Evolutionary conservation across 2,329 filamentous ascomycete genomes (phyloP).

Genomic region (Aspergillus awamori): DNA sequence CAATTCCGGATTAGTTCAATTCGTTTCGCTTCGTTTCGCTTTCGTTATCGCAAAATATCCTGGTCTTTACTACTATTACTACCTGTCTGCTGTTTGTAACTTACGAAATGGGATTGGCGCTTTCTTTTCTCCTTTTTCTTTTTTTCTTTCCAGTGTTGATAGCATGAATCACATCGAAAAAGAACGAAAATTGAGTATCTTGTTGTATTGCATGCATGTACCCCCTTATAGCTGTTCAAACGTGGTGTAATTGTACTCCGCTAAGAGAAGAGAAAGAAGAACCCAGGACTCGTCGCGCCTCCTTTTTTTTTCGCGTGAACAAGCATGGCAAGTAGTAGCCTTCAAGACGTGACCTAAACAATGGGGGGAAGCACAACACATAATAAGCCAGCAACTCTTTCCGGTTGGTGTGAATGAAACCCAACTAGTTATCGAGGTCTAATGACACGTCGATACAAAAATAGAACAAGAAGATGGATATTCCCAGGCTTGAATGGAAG

Average conservation of each 20-base stretch:
- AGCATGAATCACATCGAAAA: no score
- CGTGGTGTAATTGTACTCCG: no score
- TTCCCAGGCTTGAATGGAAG: slow-evolving; percentile 14
- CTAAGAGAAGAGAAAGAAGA: no score
- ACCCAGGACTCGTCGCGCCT: no score
- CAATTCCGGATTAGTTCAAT: background rate
- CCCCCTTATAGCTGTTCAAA: no score
- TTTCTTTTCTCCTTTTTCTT: background rate
- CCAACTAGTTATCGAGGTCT: slow-evolving; percentile 14
- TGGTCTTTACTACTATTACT: background rate
- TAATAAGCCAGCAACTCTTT: background rate
- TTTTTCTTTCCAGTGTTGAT: no score
- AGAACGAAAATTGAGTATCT: no score
- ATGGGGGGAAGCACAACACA: slow-evolving; percentile 1
- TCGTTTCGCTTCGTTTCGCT: background rate
- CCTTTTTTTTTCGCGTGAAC: no score
- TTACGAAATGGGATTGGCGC: slow-evolving; percentile 1
- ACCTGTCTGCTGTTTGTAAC: background rate
- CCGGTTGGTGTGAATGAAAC: background rate
- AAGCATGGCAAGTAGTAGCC: no score
- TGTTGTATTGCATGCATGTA: no score
- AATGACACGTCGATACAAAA: slow-evolving; percentile 13
- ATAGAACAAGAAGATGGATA: slow-evolving; percentile 21
- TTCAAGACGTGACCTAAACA: background rate
- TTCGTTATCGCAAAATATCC: slow-evolving; percentile 1